phyloP scores from a whole-genome alignment of 1,284 basidiomycete genomes.

The Rugosomyces carneus region DNA sequence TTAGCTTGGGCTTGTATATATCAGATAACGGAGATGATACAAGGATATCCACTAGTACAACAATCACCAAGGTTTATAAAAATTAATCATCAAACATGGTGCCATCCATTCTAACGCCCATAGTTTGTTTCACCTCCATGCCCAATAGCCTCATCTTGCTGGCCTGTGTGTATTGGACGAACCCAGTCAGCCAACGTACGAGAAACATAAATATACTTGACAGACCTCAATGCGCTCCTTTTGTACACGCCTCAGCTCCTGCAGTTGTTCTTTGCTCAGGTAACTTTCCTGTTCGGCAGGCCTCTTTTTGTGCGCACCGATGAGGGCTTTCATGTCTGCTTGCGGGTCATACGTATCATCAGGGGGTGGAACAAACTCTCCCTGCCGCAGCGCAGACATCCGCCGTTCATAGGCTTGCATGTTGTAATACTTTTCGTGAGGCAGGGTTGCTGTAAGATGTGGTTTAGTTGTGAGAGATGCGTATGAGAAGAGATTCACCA shows the following conservation, averaged over 20 bases:
- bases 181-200: not conserved
- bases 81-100: conserved; percentile 33
- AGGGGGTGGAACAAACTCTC: conserved; percentile 67
- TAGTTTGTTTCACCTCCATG: conserved; percentile 74
- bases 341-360: conserved; percentile 70
- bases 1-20: too few relatives aligned
- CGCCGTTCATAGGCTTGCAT: conserved; percentile 75
- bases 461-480: not conserved
- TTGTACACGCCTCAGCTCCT: conserved; percentile 76
- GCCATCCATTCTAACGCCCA: conserved; percentile 77
- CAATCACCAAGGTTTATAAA: not conserved
- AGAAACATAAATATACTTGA: conserved; percentile 4
- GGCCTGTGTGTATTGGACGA: conserved; percentile 41
- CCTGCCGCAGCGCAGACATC: conserved; percentile 76
- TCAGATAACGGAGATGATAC: too few relatives aligned
- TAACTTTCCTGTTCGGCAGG: conserved; percentile 61
- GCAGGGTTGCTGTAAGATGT: conserved; percentile 61
- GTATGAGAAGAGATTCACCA: conserved; percentile 36
- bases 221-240: conserved; percentile 71
- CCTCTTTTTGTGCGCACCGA: conserved; percentile 59
- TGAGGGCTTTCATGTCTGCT: conserved; percentile 74
- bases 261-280: conserved; percentile 69
- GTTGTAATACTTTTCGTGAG: conserved; percentile 90
- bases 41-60: too few relatives aligned
- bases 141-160: conserved; percentile 79